phyloP scores from a whole-genome alignment of 495 filamentous ascomycete species.

The Clohesyomyces aquaticus region DNA sequence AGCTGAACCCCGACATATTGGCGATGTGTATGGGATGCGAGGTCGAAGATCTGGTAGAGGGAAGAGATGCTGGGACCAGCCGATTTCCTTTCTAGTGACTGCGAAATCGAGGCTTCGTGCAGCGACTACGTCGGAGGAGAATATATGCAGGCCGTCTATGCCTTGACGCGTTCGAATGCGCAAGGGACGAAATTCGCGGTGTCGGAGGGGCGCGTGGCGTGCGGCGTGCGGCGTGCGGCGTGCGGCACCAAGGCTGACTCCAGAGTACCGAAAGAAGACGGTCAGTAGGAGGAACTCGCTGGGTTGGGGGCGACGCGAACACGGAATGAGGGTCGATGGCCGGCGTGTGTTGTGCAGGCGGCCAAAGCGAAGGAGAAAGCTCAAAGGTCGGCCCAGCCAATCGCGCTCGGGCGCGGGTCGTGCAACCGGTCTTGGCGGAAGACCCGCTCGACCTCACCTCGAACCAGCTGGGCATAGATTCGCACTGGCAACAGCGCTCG shows the following conservation, averaged over 20 bases:
- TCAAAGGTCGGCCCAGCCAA: conserved; percentile 36
- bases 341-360: background rate
- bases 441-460: conserved; percentile 11
- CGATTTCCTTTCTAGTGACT: background rate
- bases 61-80: background rate
- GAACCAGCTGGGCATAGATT: conserved; percentile 33
- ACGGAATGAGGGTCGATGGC: too few species aligned
- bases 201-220: too few species aligned
- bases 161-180: background rate
- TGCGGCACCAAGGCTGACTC: too few species aligned
- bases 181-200: too few species aligned
- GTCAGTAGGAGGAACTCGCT: too few species aligned
- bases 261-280: too few species aligned
- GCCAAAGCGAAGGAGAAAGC: conserved; percentile 4
- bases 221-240: too few species aligned
- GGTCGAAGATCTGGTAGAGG: background rate
- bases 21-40: background rate
- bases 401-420: background rate
- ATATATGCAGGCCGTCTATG: background rate
- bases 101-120: background rate
- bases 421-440: background rate
- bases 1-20: conserved; percentile 11
- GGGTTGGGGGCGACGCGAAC: too few species aligned
- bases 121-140: background rate
- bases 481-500: conserved; percentile 17